Evolutionary conservation across 2,329 filamentous ascomycete genomes (phyloP), one percentile per base, ranked within the genome.

Genomic region (Botrytis tulipae): DNA sequence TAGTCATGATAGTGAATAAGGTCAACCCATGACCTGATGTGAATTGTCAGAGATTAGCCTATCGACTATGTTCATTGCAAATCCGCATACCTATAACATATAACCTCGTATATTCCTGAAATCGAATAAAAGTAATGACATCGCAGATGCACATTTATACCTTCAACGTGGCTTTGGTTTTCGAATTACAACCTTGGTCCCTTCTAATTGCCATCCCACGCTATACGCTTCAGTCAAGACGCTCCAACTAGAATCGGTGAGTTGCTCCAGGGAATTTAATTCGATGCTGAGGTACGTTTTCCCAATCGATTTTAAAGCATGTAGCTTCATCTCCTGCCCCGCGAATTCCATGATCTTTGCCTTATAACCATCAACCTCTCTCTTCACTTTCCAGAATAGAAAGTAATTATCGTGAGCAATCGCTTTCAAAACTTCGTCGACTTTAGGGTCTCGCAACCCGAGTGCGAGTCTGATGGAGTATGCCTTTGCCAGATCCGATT

Each of bases 271-370:
- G 81, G 91, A 93, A 5, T 80, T 81, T 74, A 87, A 82, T 71
- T 94, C 92, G 14, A 94, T 91, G 32, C 84, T 89, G 76, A 98
- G 83, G 82, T 99, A 99, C 7, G 91, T 88, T 79, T 90, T 88
- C 0, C 94, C 94, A 72, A 98, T 88, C 81, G 94, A 96, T 84
- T 97, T 97, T 77, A 98, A 84, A 48, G 93, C 90, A 82, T 95
- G 92, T 77, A 89, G 85, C 77, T 92, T 86, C 80, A 98, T 86
- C n/a, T 88, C 86, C 37, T 90, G 88, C 77, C 93, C 92, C 14
- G 93, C 92, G 85, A 91, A 95, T 79, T 94, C 92, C 86, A 98
- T 90, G 73, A 99, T 84, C 73, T 90, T 89, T 54, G 91, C 88
- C 81, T 92, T 88, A 82, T 97, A 92, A 14, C 93, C 93, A 83